Conservation (phyloP, 768 basidiomycete species). For the Rhodosporidiobolus odoratus region DNA sequence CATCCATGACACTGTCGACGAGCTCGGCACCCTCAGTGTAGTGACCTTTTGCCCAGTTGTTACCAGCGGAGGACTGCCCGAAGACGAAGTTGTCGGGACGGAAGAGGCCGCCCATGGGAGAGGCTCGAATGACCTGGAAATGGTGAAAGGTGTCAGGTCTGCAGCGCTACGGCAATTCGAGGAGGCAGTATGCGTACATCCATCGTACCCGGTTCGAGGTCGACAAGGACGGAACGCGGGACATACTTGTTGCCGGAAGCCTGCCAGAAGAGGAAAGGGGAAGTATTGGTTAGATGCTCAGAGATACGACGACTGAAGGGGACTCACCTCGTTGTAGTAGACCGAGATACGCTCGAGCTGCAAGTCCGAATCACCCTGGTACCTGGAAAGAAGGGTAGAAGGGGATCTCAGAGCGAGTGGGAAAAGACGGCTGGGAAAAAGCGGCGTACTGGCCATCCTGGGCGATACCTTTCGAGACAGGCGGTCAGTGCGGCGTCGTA, state of each 20-base stretch:
- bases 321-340: constrained; percentile 81
- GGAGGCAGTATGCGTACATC: constrained; percentile 45
- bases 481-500: neutral
- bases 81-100: constrained; percentile 66
- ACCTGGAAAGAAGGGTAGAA: constrained; percentile 44
- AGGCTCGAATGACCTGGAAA: constrained; percentile 47
- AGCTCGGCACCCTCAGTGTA: constrained; percentile 97
- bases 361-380: constrained; percentile 88
- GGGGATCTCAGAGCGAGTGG: too few relatives aligned
- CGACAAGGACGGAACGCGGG: constrained; percentile 92
- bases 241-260: constrained; percentile 78
- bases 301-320: neutral
- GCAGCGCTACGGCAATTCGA: neutral
- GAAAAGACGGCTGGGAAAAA: neutral
- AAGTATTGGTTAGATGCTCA: neutral
- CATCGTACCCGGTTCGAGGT: constrained; percentile 84
- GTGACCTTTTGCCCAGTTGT: constrained; percentile 98
- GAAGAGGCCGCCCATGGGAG: constrained; percentile 64
- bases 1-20: constrained; percentile 94
- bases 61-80: constrained; percentile 83
- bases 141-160: neutral
- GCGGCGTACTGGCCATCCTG: constrained; percentile 26
- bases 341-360: constrained; percentile 88
- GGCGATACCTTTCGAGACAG: constrained; percentile 48
- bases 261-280: neutral